A percentile compares a stretch with the other conserved stretches of the same genome.
Conservation (phyloP, 148 eudicot species). For the Vaccinium myrtillus region DNA sequence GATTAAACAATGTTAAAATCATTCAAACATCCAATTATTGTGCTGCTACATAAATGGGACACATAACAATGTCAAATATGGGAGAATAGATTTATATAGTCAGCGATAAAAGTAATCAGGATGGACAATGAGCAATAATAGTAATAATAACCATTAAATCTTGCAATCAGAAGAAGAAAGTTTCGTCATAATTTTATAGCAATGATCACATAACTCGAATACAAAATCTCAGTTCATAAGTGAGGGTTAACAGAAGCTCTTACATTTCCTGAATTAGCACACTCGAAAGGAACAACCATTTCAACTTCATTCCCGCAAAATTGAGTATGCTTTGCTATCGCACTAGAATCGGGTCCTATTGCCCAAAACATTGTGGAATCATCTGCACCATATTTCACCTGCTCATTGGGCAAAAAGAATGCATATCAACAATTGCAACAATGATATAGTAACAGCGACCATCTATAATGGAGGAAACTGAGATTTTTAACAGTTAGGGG, state of each 20-base stretch:
- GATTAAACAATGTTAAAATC: not conserved
- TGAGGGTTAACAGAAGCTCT: not conserved
- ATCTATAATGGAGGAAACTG: not conserved
- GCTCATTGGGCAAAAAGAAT: constrained; percentile 20
- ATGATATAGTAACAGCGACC: not conserved
- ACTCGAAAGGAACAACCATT: constrained; percentile 89
- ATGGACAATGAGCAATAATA: not conserved
- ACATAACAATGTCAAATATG: not conserved
- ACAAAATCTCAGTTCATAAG: not conserved
- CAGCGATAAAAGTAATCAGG: not conserved
- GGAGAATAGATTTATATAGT: not conserved
- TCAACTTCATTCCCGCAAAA: constrained; percentile 74
- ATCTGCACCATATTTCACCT: constrained; percentile 74
- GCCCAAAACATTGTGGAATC: constrained; percentile 96
- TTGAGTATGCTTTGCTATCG: constrained; percentile 67
- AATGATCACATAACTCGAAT: not conserved
- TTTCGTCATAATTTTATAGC: not conserved
- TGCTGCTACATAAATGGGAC: not conserved
- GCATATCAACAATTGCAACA: constrained; percentile 12
- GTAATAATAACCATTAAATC: not conserved
- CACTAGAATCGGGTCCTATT: constrained; percentile 67
- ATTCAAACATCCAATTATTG: not conserved
- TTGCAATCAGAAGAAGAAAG: not conserved
- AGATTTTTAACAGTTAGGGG: not conserved
- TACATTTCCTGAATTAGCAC: constrained; percentile 72